Percentiles rank a stretch among this genome's conserved stretches.
phyloP scores from a whole-genome alignment of 2,329 filamentous ascomycete species.

The Westerdykella aurantiaca region DNA sequence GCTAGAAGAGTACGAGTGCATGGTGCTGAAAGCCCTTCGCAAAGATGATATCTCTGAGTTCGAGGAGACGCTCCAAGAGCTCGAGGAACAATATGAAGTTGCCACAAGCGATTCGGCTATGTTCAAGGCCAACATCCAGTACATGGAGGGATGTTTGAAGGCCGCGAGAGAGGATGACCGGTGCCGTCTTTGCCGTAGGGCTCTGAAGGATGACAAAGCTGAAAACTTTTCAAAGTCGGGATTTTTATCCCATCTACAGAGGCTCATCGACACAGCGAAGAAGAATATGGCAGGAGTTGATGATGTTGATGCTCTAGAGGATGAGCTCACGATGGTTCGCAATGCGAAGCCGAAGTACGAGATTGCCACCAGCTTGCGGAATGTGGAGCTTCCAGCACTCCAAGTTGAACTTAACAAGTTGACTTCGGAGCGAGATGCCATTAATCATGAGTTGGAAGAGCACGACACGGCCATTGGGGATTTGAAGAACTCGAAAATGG shows the following conservation, averaged over 20 bases:
- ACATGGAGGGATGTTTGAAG: conserved; percentile 63
- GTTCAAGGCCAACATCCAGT: conserved; percentile 63
- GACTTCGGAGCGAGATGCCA: conserved; percentile 30
- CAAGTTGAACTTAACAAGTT: conserved; percentile 58
- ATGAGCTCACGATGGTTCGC: conserved; percentile 55
- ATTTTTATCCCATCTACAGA: conserved; percentile 61
- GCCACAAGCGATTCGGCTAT: conserved; percentile 61
- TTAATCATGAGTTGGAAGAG: conserved; percentile 47
- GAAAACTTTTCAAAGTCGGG: conserved; percentile 50
- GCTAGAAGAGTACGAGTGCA: conserved; percentile 55
- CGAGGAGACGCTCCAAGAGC: conserved; percentile 47
- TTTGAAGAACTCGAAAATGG: conserved; percentile 58
- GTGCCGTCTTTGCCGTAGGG: conserved; percentile 70
- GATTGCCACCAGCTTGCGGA: conserved; percentile 61
- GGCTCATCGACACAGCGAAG: conserved; percentile 42
- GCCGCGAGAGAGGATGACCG: conserved; percentile 62
- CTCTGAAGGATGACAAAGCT: conserved; percentile 53
- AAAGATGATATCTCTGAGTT: conserved; percentile 42
- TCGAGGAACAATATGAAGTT: conserved; percentile 48
- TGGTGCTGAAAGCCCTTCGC: conserved; percentile 51
- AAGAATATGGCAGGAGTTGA: conserved; percentile 55
- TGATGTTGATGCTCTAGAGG: conserved; percentile 57
- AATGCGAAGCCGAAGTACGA: conserved; percentile 59
- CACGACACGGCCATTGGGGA: conserved; percentile 64
- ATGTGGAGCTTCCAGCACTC: conserved; percentile 63